Conservation (phyloP, 2,329 filamentous ascomycete species). For the Arthrobotrys megalospora region DNA sequence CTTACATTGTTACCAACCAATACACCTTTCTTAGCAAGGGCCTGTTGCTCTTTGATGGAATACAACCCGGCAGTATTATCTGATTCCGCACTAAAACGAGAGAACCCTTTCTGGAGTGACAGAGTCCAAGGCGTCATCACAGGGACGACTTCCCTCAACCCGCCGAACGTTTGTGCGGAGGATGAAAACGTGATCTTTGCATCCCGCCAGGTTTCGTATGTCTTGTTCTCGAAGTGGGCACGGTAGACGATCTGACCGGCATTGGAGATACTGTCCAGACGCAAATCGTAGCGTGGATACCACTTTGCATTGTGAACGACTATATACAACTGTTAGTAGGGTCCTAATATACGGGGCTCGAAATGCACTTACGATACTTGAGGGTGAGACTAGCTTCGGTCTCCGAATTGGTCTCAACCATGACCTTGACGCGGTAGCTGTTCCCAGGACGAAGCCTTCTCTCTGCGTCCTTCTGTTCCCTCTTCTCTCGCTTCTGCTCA, state of each 20-base stretch:
- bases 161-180: constrained; percentile 74
- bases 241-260: constrained; percentile 73
- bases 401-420: constrained; percentile 50
- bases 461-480: constrained; percentile 62
- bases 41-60: constrained; percentile 56
- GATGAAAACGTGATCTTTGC: constrained; percentile 76
- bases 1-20: constrained; percentile 27
- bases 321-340: constrained; percentile 68
- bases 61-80: constrained; percentile 54
- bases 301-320: constrained; percentile 74
- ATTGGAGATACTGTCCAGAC: constrained; percentile 68
- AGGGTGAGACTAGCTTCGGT: constrained; percentile 56
- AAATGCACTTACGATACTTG: constrained; percentile 49
- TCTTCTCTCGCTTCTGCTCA: constrained; percentile 64
- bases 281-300: constrained; percentile 76
- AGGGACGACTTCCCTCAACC: constrained; percentile 73
- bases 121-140: constrained; percentile 74
- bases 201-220: constrained; percentile 76
- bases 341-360: neutral
- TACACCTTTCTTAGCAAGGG: constrained; percentile 40
- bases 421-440: constrained; percentile 53
- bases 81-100: neutral
- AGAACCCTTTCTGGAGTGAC: constrained; percentile 68
- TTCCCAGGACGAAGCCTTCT: constrained; percentile 60
- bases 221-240: constrained; percentile 75